Percentiles rank a stretch among this genome's conserved stretches.
These are phyloP conservation scores for Kalaharituber pfeilii DNA, from an alignment of 2,329 filamentous ascomycete genomes.

Conservation along the genomic window DNA sequence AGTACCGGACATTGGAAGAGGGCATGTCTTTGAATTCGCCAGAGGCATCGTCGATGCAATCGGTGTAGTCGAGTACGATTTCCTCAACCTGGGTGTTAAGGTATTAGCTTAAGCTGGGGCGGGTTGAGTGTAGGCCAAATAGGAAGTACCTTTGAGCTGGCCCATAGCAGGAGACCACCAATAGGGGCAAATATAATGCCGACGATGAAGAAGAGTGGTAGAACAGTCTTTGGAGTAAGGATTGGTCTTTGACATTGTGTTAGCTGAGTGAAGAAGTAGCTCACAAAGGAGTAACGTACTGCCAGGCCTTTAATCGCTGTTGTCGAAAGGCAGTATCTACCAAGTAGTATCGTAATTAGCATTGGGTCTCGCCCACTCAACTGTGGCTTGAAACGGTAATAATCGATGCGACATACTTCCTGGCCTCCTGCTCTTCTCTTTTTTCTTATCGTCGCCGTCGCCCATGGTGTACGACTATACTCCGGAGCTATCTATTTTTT, in stretches of 20 bases:
- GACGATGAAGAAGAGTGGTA: constrained; percentile 78
- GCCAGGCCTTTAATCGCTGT: constrained; percentile 95
- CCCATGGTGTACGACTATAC: no score
- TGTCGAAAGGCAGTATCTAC: constrained; percentile 32
- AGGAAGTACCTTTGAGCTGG: constrained; percentile 56
- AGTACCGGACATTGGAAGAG: constrained; percentile 40
- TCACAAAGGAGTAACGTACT: constrained; percentile 48
- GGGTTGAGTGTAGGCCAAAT: no score
- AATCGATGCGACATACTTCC: not conserved
- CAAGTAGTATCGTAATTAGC: not conserved
- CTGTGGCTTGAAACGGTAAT: not conserved
- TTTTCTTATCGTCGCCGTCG: not conserved
- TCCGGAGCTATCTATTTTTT: no score
- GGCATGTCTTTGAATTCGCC: constrained; percentile 37
- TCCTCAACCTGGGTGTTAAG: constrained; percentile 74
- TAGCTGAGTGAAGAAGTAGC: no score
- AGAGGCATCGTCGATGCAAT: constrained; percentile 46
- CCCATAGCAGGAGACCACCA: constrained; percentile 69
- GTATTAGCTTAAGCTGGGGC: no score
- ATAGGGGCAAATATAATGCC: constrained; percentile 88
- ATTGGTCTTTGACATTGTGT: constrained; percentile 57
- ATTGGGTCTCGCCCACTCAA: not conserved
- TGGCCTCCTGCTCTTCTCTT: not conserved
- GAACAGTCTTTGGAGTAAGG: constrained; percentile 80
- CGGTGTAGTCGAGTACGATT: constrained; percentile 74